phyloP scores from a whole-genome alignment of 2,329 filamentous ascomycete species.

The Neofusicoccum sp. region DNA sequence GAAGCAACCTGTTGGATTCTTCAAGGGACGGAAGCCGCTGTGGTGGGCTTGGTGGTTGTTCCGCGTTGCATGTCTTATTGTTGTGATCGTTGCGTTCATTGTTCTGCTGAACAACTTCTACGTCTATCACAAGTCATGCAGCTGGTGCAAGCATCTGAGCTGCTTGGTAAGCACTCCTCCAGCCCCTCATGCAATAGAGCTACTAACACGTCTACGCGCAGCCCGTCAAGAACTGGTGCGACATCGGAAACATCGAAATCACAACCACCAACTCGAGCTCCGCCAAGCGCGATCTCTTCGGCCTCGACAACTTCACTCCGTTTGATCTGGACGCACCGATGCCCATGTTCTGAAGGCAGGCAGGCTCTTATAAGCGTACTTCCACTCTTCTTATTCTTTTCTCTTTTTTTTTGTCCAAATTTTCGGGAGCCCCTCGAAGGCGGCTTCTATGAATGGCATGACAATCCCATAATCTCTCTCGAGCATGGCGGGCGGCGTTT shows the following conservation, averaged over 20 bases:
- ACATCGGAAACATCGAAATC: slow-evolving; percentile 32
- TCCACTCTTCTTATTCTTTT: not conserved
- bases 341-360: not conserved
- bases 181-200: not conserved
- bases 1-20: slow-evolving; percentile 68
- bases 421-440: not conserved
- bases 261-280: not conserved
- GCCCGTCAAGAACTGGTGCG: slow-evolving; percentile 39
- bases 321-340: slow-evolving; percentile 3
- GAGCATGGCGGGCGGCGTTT: slow-evolving; percentile 16
- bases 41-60: slow-evolving; percentile 99
- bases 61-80: slow-evolving; percentile 73
- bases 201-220: slow-evolving; percentile 24
- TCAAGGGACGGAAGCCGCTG: slow-evolving; percentile 85
- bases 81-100: slow-evolving; percentile 84
- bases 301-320: slow-evolving; percentile 1
- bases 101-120: slow-evolving; percentile 92
- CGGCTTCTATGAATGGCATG: slow-evolving; percentile 14
- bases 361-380: not conserved
- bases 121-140: slow-evolving; percentile 71
- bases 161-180: slow-evolving; percentile 72
- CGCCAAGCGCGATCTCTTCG: slow-evolving; percentile 23
- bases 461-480: slow-evolving; percentile 8
- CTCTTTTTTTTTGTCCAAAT: not conserved
- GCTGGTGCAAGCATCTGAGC: slow-evolving; percentile 94